Percentiles rank a stretch among this genome's conserved stretches.
phyloP scores from a whole-genome alignment of 192 early-diverging fungal species.

The Coemansia biformis region DNA sequence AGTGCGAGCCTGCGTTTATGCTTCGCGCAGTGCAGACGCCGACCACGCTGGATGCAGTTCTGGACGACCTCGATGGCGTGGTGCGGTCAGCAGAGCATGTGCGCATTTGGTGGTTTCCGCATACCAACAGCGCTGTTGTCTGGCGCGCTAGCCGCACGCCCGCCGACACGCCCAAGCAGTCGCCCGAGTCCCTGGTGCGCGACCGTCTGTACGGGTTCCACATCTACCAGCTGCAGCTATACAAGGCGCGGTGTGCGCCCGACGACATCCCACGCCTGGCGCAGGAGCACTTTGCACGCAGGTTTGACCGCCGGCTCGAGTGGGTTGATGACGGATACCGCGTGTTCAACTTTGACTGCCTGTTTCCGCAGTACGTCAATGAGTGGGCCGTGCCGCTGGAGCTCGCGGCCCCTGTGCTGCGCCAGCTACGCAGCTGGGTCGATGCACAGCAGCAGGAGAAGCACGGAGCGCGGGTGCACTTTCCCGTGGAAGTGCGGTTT shows the following conservation, averaged over 20 bases:
- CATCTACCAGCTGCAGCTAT: constrained; percentile 54
- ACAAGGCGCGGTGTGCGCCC: constrained; percentile 36
- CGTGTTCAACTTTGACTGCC: constrained; percentile 65
- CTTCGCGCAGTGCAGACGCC: constrained; percentile 66
- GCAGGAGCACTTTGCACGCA: constrained; percentile 54
- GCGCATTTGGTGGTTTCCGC: constrained; percentile 75
- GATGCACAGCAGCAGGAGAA: constrained; percentile 28
- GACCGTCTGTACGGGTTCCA: constrained; percentile 32
- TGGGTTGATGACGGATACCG: constrained; percentile 60
- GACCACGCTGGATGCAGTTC: constrained; percentile 51
- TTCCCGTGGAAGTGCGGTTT: constrained; percentile 70
- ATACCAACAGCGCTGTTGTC: constrained; percentile 62
- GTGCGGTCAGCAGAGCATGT: constrained; percentile 66
- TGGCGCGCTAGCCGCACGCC: constrained; percentile 63
- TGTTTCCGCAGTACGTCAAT: constrained; percentile 67
- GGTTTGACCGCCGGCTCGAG: constrained; percentile 48
- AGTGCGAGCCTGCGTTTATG: constrained; percentile 59
- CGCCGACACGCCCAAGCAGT: constrained; percentile 12
- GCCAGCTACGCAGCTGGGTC: constrained; percentile 53
- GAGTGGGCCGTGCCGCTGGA: constrained; percentile 74
- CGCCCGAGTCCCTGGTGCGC: constrained; percentile 15
- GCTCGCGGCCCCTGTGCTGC: constrained; percentile 52
- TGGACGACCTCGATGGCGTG: constrained; percentile 50
- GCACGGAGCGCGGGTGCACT: constrained; percentile 58
- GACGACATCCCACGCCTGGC: constrained; percentile 17